These are phyloP conservation scores for Suhomyces bolitotheri DNA, from an alignment of 1,139 yeast genomes.

Conservation along the genomic window DNA sequence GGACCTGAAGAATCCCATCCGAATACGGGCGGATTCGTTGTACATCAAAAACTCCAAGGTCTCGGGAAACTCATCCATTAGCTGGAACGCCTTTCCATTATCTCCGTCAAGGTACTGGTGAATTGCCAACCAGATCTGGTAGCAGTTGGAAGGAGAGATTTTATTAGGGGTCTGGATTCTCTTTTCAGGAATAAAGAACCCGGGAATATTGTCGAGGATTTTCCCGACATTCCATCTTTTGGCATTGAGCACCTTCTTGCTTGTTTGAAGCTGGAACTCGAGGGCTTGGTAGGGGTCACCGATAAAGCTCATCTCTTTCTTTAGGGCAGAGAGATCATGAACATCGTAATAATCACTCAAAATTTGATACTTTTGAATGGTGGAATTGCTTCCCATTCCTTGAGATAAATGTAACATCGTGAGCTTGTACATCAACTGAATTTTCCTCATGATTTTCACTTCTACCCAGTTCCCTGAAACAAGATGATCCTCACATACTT, in stretches of 20 bases:
- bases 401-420: slow-evolving; percentile 21
- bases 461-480: slow-evolving; percentile 36
- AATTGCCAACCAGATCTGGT: slow-evolving; percentile 21
- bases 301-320: slow-evolving; percentile 12
- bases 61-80: slow-evolving; percentile 37
- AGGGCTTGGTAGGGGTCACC: slow-evolving; percentile 13
- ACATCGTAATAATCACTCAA: slow-evolving; percentile 35
- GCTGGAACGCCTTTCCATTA: slow-evolving; percentile 20
- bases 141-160: slow-evolving; percentile 20
- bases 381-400: slow-evolving; percentile 17
- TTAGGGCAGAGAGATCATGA: slow-evolving; percentile 9
- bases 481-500: slow-evolving; percentile 31
- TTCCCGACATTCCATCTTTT: slow-evolving; percentile 12
- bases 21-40: slow-evolving; percentile 20
- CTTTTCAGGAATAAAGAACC: slow-evolving; percentile 30
- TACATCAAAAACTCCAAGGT: slow-evolving; percentile 33
- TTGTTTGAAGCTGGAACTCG: slow-evolving; percentile 10
- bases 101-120: slow-evolving; percentile 20
- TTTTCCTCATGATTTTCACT: slow-evolving; percentile 20
- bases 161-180: slow-evolving; percentile 22
- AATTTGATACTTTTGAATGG: slow-evolving; percentile 21
- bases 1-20: slow-evolving; percentile 25
- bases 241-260: slow-evolving; percentile 7
- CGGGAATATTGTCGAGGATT: slow-evolving; percentile 21
- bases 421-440: slow-evolving; percentile 30